Base-by-base conservation (phyloP, 148 eudicot species). In the Mesembryanthemum crystallinum region DNA sequence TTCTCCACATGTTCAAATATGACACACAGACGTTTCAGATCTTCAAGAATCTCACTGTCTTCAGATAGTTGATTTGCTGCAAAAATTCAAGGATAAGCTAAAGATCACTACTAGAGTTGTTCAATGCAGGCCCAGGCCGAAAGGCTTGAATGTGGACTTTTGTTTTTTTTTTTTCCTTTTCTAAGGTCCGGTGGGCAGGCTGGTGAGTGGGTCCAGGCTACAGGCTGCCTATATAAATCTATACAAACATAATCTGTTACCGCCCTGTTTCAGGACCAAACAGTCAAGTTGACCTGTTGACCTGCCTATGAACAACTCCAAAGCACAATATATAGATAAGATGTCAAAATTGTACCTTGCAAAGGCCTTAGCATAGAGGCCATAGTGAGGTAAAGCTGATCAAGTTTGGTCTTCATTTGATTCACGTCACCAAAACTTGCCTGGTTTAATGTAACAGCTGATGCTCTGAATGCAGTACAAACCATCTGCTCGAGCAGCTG, bases 401-500 rank as follows among this genome's bases (percentile, higher is more conserved):
- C 88, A 18, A 94, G 79, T 79, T 85, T 90, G 65, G 81, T 86
- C 64, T 68, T 83, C 97, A 94, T 86, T 80, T 88, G 88, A 76
- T 81, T 81, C 69, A 90, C 74, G 73, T 76, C 85, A 45, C 98
- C 98, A 64, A 89, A 89, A 79, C 83, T 61, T 42, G 97, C 85
- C 79, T 72, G 92, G 73, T 86, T 88, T 54, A 92, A 80, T 39
- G 95, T 92, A 77, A 89, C 92, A 68, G 97, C 92, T 54, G 97
- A 80, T 43, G 97, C 97, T 82, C 85, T 81, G 77, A 92, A 89
- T 77, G 98, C 90, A 75, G 97, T 87, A 80, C 91, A 89, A 66
- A 94, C 87, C 97, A 94, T 92, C 83, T 94, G 97, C 88, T 92
- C 98, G 82, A 94, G 89, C 84, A 94, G 80, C 78, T 85, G 93